Base-by-base conservation (phyloP, 768 basidiomycete genomes). In the Atractiella rhizophila region DNA sequence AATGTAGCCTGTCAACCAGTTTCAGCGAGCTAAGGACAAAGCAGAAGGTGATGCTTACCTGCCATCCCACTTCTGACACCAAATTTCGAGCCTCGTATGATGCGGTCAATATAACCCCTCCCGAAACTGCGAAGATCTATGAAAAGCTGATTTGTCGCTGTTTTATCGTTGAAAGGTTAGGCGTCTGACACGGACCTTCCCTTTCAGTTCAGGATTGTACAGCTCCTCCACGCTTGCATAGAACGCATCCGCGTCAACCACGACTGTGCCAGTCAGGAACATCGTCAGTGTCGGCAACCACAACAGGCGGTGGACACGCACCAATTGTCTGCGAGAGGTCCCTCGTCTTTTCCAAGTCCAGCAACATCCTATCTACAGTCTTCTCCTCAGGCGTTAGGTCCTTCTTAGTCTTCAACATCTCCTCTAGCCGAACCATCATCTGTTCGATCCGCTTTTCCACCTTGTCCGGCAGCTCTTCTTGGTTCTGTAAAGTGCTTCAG, bases 171-270 rank as follows among this genome's bases (percentile, higher is more conserved):
- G 29, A 30, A 30, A 30, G 11, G 33, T 7, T 18, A 26, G 18
- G 18, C 28, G 30, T 30, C 34, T 15, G 85, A 83, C 0, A 88
- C 94, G 10, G 68, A 71, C 12, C 38, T 59, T 62, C 10, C 61
- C 62, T 30, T 54, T 63, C 24, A 57, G 37, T 27, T 31, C 35
- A 4, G 53, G 54, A 39, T 54, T 48, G 9, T 53, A 45, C 37
- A 49, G 49, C n/a, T 54, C 53, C 38, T 62, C 59, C 1, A 81
- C 78, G 35, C 66, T 77, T 10, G 78, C 77, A 48, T 68, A 85
- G 60, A 88, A 91, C 4, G 82, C 81, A 56, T 94, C 88, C 71
- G 86, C 83, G 54, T 98, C 91, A 24, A 91, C 73, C 54, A 96
- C 85, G 5, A 94, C 78, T 45, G 96, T 79, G 16, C 61, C 67